These are phyloP conservation scores for Musa acuminata DNA, from an alignment of 176 grass and related monocot genomes.

Conservation along the genomic window DNA sequence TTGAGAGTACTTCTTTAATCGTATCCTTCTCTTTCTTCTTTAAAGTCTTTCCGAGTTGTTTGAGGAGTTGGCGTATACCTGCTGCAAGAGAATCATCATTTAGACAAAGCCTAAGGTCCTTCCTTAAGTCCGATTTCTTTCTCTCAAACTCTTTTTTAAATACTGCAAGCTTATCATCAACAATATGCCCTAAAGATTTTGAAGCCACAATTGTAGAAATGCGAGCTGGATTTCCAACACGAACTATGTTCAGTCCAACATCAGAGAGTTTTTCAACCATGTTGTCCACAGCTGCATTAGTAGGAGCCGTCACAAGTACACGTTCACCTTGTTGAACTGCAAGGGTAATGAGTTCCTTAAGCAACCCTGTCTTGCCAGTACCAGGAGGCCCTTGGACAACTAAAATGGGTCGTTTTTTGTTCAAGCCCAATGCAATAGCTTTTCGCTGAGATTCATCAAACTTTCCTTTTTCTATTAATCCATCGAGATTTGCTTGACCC, in stretches of 20 bases:
- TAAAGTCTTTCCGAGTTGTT: slow-evolving; percentile 73
- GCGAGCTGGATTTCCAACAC: slow-evolving; percentile 85
- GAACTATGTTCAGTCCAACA: slow-evolving; percentile 67
- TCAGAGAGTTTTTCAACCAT: slow-evolving; percentile 69
- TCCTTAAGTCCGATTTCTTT: slow-evolving; percentile 79
- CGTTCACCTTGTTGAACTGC: slow-evolving; percentile 75
- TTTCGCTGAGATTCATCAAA: slow-evolving; percentile 71
- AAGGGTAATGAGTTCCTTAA: slow-evolving; percentile 58
- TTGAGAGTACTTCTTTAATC: slow-evolving; percentile 69
- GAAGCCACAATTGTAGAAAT: slow-evolving; percentile 68
- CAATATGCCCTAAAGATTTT: slow-evolving; percentile 73
- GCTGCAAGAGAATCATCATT: slow-evolving; percentile 84
- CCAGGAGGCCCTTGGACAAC: slow-evolving; percentile 86
- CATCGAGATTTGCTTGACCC: slow-evolving; percentile 30
- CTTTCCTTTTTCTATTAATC: slow-evolving; percentile 37
- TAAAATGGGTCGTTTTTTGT: slow-evolving; percentile 74
- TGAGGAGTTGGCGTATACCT: slow-evolving; percentile 84
- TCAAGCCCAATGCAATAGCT: slow-evolving; percentile 73
- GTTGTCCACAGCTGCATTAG: slow-evolving; percentile 77
- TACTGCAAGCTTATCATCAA: slow-evolving; percentile 49
- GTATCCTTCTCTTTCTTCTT: slow-evolving; percentile 89
- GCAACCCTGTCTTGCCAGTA: slow-evolving; percentile 81
- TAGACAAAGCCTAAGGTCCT: slow-evolving; percentile 82
- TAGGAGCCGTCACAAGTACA: slow-evolving; percentile 81
- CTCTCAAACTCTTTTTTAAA: slow-evolving; percentile 92